Evolutionary conservation across 2,329 filamentous ascomycete species (phyloP), one percentile per base, ranked within the genome.

Genomic region (Coniosporium tulheliwenetii): DNA sequence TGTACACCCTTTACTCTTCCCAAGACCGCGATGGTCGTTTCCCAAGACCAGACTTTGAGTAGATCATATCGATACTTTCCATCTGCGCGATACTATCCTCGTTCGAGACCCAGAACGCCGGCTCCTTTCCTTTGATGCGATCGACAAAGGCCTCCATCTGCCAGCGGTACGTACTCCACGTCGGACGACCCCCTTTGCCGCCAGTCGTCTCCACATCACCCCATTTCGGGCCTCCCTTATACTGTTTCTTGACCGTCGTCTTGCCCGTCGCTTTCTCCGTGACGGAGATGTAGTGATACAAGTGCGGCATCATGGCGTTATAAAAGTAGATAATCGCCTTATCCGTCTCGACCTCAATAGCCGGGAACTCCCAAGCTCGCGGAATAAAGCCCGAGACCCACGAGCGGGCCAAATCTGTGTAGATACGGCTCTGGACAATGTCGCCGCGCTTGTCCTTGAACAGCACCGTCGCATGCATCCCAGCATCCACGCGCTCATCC

Each of bases 91-190:
- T 54, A 31, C 52, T 58, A 16, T 62, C 60, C 38, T 60, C 52
- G 10, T 47, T 43, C 8, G 49, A 47, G 8, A 60, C 38, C 54
- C 54, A 59, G 5, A 45, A 39, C 14, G 48, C 51, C 12, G 47
- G 49, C 2, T 53, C 53, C 31, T 55, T 43, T 10, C 46, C 48
- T 41, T 51, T 53, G 2, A 60, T 48, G 10, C 43, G 44, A 33
- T 58, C 50, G 16, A 60, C 56, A 46, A 62, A 62, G 10, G 50
- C 52, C 41, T 61, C 56, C 8, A 61, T 41, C 45, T 56, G 52
- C 38, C 56, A 57, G 10, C 57, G 44, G 47, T 61, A 61, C 14
- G 57, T 59, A 10, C 49, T 44, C 57, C 59, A 61, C 10, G 42
- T 43, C 55, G 3, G 42, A 39, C 47, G 57, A 5, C 44, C 52